A percentile compares a stretch with the other conserved stretches of the same genome.
phyloP scores from a whole-genome alignment of 2,329 filamentous ascomycete genomes.

The Aspergillus fijiensis region DNA sequence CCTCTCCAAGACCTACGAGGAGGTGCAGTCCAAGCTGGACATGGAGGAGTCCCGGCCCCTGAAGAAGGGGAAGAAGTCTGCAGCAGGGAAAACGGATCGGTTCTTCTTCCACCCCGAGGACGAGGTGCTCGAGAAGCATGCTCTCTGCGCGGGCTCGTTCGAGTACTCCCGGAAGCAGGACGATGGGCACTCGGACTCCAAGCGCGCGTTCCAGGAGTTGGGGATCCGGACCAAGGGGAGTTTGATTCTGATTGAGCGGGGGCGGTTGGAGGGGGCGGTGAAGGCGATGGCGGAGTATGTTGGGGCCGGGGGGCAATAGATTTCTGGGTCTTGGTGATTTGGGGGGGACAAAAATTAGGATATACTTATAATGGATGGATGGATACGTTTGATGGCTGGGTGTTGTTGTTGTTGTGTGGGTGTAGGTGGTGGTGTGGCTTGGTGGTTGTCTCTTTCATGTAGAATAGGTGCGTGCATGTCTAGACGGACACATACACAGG shows the following conservation, averaged over 20 bases:
- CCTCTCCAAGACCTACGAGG: constrained; percentile 86
- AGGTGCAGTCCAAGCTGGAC: constrained; percentile 79
- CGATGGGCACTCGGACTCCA: constrained; percentile 82
- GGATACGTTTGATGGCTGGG: no score
- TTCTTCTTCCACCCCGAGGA: constrained; percentile 98
- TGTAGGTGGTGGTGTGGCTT: no score
- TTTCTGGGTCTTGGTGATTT: background rate
- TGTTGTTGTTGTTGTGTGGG: no score
- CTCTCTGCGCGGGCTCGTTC: constrained; percentile 67
- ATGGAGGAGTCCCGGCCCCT: constrained; percentile 60
- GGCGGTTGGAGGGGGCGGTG: constrained; percentile 72
- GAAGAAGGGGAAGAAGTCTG: constrained; percentile 64
- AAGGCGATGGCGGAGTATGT: constrained; percentile 75
- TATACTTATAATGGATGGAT: no score
- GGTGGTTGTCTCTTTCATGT: no score
- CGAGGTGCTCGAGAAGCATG: constrained; percentile 78
- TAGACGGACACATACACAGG: background rate
- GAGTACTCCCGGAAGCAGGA: constrained; percentile 75
- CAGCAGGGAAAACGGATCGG: constrained; percentile 51
- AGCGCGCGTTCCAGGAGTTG: constrained; percentile 89
- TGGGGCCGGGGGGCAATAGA: constrained; percentile 8
- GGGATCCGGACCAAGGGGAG: constrained; percentile 82
- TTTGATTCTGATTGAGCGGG: constrained; percentile 80
- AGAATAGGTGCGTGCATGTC: background rate
- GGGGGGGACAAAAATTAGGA: background rate